phyloP scores from a whole-genome alignment of 1,139 yeast genomes.

The Candida sojae region DNA sequence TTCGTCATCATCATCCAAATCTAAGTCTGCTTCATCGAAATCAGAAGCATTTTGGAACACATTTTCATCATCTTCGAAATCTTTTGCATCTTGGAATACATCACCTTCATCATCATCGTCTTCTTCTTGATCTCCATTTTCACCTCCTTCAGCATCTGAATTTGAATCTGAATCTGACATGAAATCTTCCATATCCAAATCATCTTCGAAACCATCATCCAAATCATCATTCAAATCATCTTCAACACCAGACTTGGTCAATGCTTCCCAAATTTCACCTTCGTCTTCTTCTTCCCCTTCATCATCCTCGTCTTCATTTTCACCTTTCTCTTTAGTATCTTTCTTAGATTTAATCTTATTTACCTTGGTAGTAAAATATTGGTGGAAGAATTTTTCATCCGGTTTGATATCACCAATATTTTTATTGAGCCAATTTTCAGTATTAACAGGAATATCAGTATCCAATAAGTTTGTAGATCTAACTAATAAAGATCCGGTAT shows the following conservation, averaged over 20 bases:
- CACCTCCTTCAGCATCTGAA: slow-evolving; percentile 16
- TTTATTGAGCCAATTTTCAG: slow-evolving; percentile 78
- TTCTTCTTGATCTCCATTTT: slow-evolving; percentile 7
- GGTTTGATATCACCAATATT: slow-evolving; percentile 71
- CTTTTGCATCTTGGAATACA: slow-evolving; percentile 16
- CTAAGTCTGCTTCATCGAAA: slow-evolving; percentile 16
- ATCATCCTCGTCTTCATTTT: slow-evolving; percentile 27
- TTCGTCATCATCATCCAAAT: slow-evolving; percentile 1
- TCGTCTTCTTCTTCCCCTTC: slow-evolving; percentile 65
- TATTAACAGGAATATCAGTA: slow-evolving; percentile 67
- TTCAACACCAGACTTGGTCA: slow-evolving; percentile 82
- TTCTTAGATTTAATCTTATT: slow-evolving; percentile 42
- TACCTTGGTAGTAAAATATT: slow-evolving; percentile 73
- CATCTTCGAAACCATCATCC: slow-evolving; percentile 44
- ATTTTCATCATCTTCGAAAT: slow-evolving; percentile 14
- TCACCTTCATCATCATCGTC: slow-evolving; percentile 18
- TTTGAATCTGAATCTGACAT: slow-evolving; percentile 24
- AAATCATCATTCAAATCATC: slow-evolving; percentile 29
- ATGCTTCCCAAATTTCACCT: slow-evolving; percentile 86
- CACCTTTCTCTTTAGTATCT: slow-evolving; percentile 19
- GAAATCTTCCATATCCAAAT: slow-evolving; percentile 33
- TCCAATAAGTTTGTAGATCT: slow-evolving; percentile 56
- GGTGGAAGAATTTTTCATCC: slow-evolving; percentile 87
- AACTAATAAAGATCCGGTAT: slow-evolving; percentile 75
- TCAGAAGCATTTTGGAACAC: slow-evolving; percentile 23